A percentile compares a stretch with the other conserved stretches of the same genome.
These are phyloP conservation scores for Halteria grandinella DNA, from an alignment of 73 alveolate species.

Conservation along the genomic window DNA sequence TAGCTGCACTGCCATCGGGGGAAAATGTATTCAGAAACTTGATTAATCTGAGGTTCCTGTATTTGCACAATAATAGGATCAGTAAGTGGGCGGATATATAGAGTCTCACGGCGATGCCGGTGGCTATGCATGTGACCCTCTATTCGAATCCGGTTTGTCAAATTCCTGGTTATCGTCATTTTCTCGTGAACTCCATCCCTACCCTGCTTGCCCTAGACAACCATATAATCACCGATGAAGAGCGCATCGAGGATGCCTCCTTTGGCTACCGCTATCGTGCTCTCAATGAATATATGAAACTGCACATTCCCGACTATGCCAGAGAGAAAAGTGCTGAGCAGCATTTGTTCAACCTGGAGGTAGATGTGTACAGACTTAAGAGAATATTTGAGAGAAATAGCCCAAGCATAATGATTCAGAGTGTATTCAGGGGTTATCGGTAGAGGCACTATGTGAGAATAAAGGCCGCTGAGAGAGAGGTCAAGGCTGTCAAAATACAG, in stretches of 20 bases:
- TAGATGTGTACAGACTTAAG: slow-evolving; percentile 60
- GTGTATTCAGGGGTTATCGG: slow-evolving; percentile 60
- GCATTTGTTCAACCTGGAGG: slow-evolving; percentile 69
- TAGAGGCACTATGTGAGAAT: slow-evolving; percentile 27
- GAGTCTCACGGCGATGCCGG: slow-evolving; percentile 54
- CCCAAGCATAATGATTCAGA: slow-evolving; percentile 54
- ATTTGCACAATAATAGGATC: slow-evolving; percentile 53
- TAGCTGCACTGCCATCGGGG: slow-evolving; percentile 48
- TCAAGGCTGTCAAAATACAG: slow-evolving; percentile 51
- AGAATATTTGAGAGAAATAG: slow-evolving; percentile 65
- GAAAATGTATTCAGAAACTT: slow-evolving; percentile 16
- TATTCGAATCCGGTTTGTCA: slow-evolving; percentile 61
- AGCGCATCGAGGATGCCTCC: slow-evolving; percentile 68
- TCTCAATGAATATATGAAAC: slow-evolving; percentile 64
- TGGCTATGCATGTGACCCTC: slow-evolving; percentile 65
- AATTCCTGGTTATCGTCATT: slow-evolving; percentile 73
- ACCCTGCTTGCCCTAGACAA: slow-evolving; percentile 63
- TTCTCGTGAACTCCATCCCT: slow-evolving; percentile 57
- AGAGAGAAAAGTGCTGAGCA: slow-evolving; percentile 68
- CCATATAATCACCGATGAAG: slow-evolving; percentile 72
- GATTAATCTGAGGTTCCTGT: slow-evolving; percentile 38
- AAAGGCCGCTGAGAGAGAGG: slow-evolving; percentile 21
- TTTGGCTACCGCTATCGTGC: slow-evolving; percentile 58
- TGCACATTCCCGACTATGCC: slow-evolving; percentile 63
- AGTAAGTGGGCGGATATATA: slow-evolving; percentile 50